Evolutionary conservation across 148 eudicot genomes (phyloP), one percentile per base, ranked within the genome.

Genomic region (Selenicereus undatus): DNA sequence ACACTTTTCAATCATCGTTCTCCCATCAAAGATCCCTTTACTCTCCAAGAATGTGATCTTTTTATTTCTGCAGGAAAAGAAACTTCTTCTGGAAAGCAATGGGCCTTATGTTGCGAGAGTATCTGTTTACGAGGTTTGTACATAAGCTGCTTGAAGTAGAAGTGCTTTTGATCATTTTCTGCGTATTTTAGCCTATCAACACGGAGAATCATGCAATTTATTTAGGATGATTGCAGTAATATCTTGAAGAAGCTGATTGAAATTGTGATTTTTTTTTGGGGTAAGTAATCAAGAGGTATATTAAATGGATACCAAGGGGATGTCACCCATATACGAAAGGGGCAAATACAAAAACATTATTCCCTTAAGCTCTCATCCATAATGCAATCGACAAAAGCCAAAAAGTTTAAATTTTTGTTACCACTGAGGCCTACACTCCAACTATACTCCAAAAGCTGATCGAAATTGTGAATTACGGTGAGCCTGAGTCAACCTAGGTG

Each of bases 101-200:
- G 98, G 98, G 68, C 92, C 98, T 83, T 93, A 80, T 85, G 82
- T 93, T 84, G 97, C 94, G 60, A 91, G 97, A 84, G 83, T 93
- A 81, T 85, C 97, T 82, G 88, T 95, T 62, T 95, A 87, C 81
- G 98, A 95, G 98, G 98, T 95, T 20, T 85, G 90, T 76, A 32
- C 58, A 56, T 81, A 26, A 65, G 75, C 69, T 22, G 64, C 50
- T 54, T 51, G 24, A 66, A 29, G 11, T 27, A 29, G 8, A 66
- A 66, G 35, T 66, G 13, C 11, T 66, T 27, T n/a, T 66, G 27
- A 66, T 26, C 27, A 66, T 27, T 66, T 66, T 66, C 17, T 62
- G 7, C 27, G 35, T 8, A 65, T 66, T 66, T 22, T 24, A 20
- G 62, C 3, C n/a, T 17, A 16, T 56, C 22, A 17, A 56, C 17